Base-by-base conservation (phyloP, 306 rosid genomes). In the Carpinus fangiana region DNA sequence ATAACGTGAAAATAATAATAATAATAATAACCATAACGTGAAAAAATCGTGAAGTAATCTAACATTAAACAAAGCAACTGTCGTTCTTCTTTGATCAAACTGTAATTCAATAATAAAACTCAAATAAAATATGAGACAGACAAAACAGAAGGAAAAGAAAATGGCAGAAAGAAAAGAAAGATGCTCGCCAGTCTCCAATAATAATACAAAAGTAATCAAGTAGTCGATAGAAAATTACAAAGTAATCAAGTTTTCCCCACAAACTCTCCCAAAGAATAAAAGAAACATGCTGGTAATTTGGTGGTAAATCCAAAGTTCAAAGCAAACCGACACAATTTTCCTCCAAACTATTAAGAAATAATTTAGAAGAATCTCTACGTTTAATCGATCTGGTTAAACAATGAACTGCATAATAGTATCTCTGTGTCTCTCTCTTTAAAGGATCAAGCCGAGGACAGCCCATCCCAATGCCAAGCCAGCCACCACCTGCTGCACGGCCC, bases 391-490 rank as follows among this genome's bases (percentile, higher is more conserved):
- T 41, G 45, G 5, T 41, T 41, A 38, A 41, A 41, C 45, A 41
- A 41, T 41, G 45, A 41, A 41, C 45, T 0, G 45, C 45, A 7
- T 41, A 41, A 59, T 59, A 79, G 13, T 47, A 72, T 47, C 73
- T 10, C 34, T 31, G 34, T 31, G 2, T 43, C 69, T 20, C 77
- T 81, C 45, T 82, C 82, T 85, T 88, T 91, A 94, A 86, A 84
- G 75, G 45, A 89, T 65, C 81, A 92, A 80, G 47, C 89, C 89
- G 66, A 92, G 51, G 53, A 84, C 56, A 17, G 88, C 90, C 84
- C 86, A 90, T 84, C 93, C 92, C 87, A 95, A 77, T 11, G 87
- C 92, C 70, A 92, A 60, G 83, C 88, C 78, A 70, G 89, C 93
- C 4, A 83, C 59, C 78, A 89, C 72, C 88, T 83, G 88, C 81